Evolutionary conservation across 495 filamentous ascomycete genomes (phyloP), one percentile per base, ranked within the genome.

Genomic region (Neurospora terricola): DNA sequence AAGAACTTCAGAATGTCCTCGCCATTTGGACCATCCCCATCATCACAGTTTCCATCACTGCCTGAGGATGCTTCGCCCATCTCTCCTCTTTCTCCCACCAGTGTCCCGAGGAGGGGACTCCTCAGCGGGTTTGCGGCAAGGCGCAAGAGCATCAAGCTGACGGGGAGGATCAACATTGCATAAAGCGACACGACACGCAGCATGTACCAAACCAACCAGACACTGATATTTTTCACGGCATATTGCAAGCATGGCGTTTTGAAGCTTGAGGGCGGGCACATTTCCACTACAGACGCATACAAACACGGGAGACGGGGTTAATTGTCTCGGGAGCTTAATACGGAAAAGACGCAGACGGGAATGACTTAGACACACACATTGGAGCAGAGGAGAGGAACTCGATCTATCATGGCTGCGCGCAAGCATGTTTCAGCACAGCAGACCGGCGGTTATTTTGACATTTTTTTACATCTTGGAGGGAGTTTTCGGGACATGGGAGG

Each of bases 51-150:
- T 18, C 23, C 54, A 66, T 66, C 27, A 9, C 27, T 66, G 54
- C 23, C 54, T 14, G 54, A 66, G 54, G 54, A 66, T 34, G 54
- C 54, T 66, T 66, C 54, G 30, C 54, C 54, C 27, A 18, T 66
- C 27, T 66, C 54, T 16, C 54, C 54, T 66, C 27, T 66, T 34
- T 66, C 54, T 27, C 54, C 54, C 12, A 66, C 54, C 54, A 66
- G 54, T 14, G 54, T 27, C 23, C 54, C 71, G 3, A 84, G 79
- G 75, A 81, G 77, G 75, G 81, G 84, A 12, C 75, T 86, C 62
- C 73, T 86, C 37, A 83, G 83, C 72, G 80, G 82, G 5, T 73
- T 86, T 27, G 77, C 79, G 11, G 82, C 81, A 43, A 77, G 82
- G 73, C 79, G 83, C 73, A 78, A 79, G 74, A 84, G 79, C 71